Evolutionary conservation across 73 alveolate species (phyloP).

Genomic region (Tetrahymena elliotti): DNA sequence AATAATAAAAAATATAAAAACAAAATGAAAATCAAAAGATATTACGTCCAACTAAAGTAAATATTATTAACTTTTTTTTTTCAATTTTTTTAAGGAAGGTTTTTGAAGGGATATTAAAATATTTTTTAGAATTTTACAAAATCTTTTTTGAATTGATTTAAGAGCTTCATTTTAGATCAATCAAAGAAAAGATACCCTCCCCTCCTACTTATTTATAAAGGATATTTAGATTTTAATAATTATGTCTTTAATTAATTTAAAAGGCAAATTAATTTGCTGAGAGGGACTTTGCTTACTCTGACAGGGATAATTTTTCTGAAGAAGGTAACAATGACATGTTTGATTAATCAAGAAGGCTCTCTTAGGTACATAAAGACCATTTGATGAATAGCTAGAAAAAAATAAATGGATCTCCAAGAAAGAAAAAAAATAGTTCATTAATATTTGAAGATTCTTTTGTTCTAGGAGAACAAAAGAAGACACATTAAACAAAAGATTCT

Average conservation of each 20-base stretch:
- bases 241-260: no score
- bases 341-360: not conserved
- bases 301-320: not conserved
- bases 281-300: not conserved
- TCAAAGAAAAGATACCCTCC: not conserved
- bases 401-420: not conserved
- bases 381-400: not conserved
- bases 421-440: not conserved
- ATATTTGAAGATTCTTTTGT: not conserved
- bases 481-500: not conserved
- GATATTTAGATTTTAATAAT: no score
- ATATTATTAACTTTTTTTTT: not conserved
- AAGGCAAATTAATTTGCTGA: not conserved
- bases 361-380: not conserved
- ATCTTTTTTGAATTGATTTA: no score
- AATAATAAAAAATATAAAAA: not conserved
- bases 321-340: not conserved
- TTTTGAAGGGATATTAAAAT: not conserved
- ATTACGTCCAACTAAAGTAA: not conserved
- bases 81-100: not conserved
- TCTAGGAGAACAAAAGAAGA: not conserved
- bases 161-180: no score
- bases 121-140: no score
- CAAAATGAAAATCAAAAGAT: not conserved
- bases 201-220: no score